Percentiles rank a stretch among this genome's conserved stretches.
Evolutionary conservation across 2,329 filamentous ascomycete species (phyloP).

Genomic region (Diaporthe sp.): DNA sequence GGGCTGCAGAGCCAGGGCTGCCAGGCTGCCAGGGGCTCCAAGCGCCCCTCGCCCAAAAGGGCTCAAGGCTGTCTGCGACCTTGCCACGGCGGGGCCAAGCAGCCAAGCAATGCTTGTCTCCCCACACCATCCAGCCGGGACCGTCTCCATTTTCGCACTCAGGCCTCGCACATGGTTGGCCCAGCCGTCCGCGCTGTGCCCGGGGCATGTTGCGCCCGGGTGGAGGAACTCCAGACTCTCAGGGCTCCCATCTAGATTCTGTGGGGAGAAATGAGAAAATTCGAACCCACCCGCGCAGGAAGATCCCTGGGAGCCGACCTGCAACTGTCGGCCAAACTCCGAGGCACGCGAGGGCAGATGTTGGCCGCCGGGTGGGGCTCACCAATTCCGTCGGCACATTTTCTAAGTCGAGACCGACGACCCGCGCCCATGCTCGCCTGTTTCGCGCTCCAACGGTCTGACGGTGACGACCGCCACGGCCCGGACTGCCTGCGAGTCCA

Average conservation of each 20-base stretch:
- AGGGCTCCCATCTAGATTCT: conserved; percentile 28
- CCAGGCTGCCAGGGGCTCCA: neutral
- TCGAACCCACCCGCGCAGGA: conserved; percentile 24
- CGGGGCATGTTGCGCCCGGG: conserved; percentile 31
- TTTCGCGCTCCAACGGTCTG: neutral
- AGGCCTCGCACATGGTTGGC: conserved; percentile 31
- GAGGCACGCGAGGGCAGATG: neutral
- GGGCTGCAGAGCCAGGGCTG: neutral
- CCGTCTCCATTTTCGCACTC: conserved; percentile 1
- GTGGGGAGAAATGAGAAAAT: conserved; percentile 20
- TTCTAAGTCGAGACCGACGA: neutral
- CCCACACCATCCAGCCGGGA: conserved; percentile 27
- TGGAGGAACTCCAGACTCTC: conserved; percentile 19
- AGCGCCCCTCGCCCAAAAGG: neutral
- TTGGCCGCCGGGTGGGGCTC: conserved; percentile 22
- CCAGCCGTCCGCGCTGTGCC: neutral
- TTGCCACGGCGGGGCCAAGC: conserved; percentile 27
- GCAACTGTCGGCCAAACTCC: conserved; percentile 17
- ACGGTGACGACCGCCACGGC: neutral
- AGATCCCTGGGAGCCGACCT: conserved; percentile 14
- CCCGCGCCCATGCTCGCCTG: neutral
- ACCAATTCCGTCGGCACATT: conserved; percentile 24
- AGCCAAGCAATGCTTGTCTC: conserved; percentile 33
- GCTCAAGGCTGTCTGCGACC: conserved; percentile 29
- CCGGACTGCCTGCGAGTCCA: neutral